phyloP scores from a whole-genome alignment of 768 basidiomycete genomes.

The Phanerochaete sordida region DNA sequence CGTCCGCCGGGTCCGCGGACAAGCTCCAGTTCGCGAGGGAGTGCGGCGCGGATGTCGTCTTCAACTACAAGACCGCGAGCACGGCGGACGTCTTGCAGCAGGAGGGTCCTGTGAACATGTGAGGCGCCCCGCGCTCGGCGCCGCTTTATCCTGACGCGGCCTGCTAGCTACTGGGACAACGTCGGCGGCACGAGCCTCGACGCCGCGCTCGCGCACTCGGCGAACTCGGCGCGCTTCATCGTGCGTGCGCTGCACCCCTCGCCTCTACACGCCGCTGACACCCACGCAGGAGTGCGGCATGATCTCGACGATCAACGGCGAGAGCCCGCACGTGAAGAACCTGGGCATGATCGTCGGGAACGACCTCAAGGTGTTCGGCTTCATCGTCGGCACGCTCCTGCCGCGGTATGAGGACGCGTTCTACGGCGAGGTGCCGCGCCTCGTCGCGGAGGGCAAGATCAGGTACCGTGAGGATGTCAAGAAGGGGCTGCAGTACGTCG shows the following conservation, averaged over 20 bases:
- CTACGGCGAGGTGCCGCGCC: constrained; percentile 24
- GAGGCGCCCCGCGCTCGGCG: not conserved
- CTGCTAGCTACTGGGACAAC: constrained; percentile 29
- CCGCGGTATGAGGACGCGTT: constrained; percentile 26
- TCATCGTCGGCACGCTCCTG: constrained; percentile 23
- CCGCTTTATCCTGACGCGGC: not conserved
- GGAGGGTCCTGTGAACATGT: constrained; percentile 57
- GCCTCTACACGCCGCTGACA: not conserved
- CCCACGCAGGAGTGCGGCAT: constrained; percentile 24
- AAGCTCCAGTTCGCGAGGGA: constrained; percentile 59
- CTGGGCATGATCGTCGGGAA: constrained; percentile 21
- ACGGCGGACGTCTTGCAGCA: constrained; percentile 47
- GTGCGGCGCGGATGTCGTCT: constrained; percentile 62
- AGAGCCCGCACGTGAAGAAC: constrained; percentile 18
- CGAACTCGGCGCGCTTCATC: constrained; percentile 18
- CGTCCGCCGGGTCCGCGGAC: constrained; percentile 65
- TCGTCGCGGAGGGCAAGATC: constrained; percentile 30
- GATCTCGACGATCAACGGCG: constrained; percentile 22
- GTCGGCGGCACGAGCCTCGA: constrained; percentile 29
- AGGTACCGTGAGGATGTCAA: constrained; percentile 31
- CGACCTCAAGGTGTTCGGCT: constrained; percentile 26
- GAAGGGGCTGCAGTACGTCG: constrained; percentile 29
- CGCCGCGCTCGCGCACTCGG: constrained; percentile 17
- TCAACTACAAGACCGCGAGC: constrained; percentile 66
- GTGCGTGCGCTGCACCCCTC: constrained; percentile 6